Evolutionary conservation across 78 protist genomes (phyloP), one percentile per base, ranked within the genome.

Genomic region (Monosiga brevicollis): DNA sequence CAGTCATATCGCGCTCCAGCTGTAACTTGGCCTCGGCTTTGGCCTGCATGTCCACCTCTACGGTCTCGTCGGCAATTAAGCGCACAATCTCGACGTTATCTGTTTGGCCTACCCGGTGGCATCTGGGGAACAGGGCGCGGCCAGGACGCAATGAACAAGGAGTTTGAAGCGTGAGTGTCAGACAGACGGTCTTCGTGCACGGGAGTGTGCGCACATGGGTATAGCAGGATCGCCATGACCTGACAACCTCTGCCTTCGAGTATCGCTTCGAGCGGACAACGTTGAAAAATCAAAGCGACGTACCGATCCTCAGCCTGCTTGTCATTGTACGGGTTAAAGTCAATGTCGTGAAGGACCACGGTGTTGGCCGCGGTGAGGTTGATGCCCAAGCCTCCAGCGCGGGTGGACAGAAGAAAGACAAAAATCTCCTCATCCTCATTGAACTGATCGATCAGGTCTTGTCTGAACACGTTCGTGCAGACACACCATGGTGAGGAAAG

Each of bases 321-420:
- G 80, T 89, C 92, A 23, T 79, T 82, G 36, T 89, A 88, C 23
- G 92, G 92, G 87, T 98, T 98, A 97, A 96, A 97, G 81, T 95
- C 98, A 38, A 85, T 73, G 85, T 98, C 99, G 55, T 86, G 96
- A 39, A 98, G 75, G 80, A 98, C 90, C 15, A 98, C 99, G 0
- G 98, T 94, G 89, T 98, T 97, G 1, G 99, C 99, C 0, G 98
- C 79, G 0, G 97, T 92, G 37, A 98, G 87, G 86, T 94, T 96
- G 86, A 98, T 98, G 36, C 99, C 99, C 10, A 96, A 90, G 36
- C 93, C 93, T n/a, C 97, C 97, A 0, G 98, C 98, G 15, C 87
- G 79, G 6, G 62, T 49, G 6, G 62, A 49, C 29, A 49, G 62
- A 15, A 49, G 62, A 15, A 49, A 49, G 62, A 6, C 6, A 15